These are phyloP conservation scores for Climacium dendroides DNA, from an alignment of 225 moss, liverwort and hornwort species.

Conservation along the genomic window DNA sequence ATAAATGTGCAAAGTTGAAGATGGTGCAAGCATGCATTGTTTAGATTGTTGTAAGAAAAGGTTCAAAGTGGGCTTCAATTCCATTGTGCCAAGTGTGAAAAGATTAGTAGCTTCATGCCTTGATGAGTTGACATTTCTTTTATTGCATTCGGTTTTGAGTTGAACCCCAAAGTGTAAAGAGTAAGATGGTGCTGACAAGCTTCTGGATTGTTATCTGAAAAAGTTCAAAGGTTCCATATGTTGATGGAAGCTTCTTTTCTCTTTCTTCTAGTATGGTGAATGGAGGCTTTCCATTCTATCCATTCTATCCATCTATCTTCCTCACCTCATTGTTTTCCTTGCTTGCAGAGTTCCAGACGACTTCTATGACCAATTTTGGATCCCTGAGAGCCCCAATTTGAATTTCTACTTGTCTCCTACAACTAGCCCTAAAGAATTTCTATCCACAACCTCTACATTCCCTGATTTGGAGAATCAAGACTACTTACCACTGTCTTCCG, in stretches of 20 bases:
- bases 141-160: too few relatives aligned
- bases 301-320: not conserved
- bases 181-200: not conserved
- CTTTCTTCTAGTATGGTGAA: not conserved
- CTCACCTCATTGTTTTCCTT: not conserved
- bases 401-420: not conserved
- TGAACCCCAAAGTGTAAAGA: not conserved
- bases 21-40: not conserved
- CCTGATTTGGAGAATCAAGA: not conserved
- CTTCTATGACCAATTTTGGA: not conserved
- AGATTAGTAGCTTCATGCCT: not conserved
- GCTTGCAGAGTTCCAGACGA: not conserved
- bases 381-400: not conserved
- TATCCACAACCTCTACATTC: not conserved
- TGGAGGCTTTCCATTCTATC: not conserved
- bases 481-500: not conserved
- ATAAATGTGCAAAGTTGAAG: too few relatives aligned
- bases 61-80: not conserved
- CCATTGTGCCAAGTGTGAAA: not conserved
- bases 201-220: not conserved
- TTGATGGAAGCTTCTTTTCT: not conserved
- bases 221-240: not conserved
- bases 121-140: not conserved
- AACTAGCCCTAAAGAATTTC: not conserved
- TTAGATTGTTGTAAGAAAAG: not conserved